Conservation (phyloP, 2,329 filamentous ascomycete species). For the Colletotrichum brevisporum region DNA sequence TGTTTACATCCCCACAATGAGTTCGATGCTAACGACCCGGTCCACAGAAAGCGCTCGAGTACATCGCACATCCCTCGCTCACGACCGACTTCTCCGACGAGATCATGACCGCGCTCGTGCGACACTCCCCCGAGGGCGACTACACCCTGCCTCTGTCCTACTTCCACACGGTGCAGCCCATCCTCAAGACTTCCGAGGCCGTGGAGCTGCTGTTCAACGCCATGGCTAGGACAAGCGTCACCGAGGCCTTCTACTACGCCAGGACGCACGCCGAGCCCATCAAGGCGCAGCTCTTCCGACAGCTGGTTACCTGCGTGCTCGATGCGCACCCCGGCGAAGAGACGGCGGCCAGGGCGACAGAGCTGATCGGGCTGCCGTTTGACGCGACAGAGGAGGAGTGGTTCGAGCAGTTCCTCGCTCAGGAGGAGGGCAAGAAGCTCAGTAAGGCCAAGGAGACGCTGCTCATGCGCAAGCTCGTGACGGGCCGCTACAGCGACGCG, state of each 20-base stretch:
- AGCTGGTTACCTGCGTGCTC: slow-evolving; percentile 73
- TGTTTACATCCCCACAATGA: no score
- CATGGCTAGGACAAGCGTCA: slow-evolving; percentile 75
- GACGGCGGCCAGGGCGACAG: slow-evolving; percentile 70
- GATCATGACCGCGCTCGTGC: slow-evolving; percentile 79
- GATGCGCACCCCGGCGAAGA: slow-evolving; percentile 54
- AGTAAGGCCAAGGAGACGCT: slow-evolving; percentile 80
- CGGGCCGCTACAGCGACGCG: slow-evolving; percentile 69
- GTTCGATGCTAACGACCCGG: background rate
- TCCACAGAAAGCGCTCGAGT: slow-evolving; percentile 75
- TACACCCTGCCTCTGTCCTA: slow-evolving; percentile 80
- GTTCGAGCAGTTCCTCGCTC: slow-evolving; percentile 78
- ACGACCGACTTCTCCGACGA: slow-evolving; percentile 87
- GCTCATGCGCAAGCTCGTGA: slow-evolving; percentile 80
- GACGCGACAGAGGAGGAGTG: slow-evolving; percentile 78
- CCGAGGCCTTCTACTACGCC: slow-evolving; percentile 81
- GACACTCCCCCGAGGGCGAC: slow-evolving; percentile 71
- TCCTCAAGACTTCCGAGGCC: slow-evolving; percentile 74
- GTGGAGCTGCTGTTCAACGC: slow-evolving; percentile 78
- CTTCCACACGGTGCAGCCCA: slow-evolving; percentile 81
- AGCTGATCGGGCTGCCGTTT: slow-evolving; percentile 82
- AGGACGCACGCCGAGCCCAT: slow-evolving; percentile 73
- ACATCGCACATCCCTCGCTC: slow-evolving; percentile 84
- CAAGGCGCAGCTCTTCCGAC: slow-evolving; percentile 76
- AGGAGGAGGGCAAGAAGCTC: slow-evolving; percentile 74